Conservation (phyloP, 2,329 filamentous ascomycete genomes). For the Colletotrichum simmondsii region DNA sequence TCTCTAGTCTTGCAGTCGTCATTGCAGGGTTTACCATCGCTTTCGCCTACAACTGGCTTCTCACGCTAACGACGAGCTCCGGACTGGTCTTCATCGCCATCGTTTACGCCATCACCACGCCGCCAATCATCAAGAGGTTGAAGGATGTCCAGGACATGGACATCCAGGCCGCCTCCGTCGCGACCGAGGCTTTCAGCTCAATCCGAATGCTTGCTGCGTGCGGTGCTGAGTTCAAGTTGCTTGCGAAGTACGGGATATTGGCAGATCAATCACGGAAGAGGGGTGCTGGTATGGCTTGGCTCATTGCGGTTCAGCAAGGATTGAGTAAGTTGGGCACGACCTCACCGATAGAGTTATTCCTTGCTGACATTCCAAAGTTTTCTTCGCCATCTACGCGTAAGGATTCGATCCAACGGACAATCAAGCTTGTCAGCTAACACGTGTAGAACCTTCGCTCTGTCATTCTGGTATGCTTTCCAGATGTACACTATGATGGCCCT, state of each 20-base stretch:
- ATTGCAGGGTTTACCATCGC: constrained; percentile 60
- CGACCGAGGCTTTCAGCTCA: constrained; percentile 52
- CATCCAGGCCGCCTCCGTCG: constrained; percentile 47
- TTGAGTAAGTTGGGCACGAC: constrained; percentile 35
- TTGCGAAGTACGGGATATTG: constrained; percentile 47
- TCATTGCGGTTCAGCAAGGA: constrained; percentile 40
- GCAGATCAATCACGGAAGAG: constrained; percentile 48
- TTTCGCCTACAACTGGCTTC: constrained; percentile 61
- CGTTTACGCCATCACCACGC: constrained; percentile 44
- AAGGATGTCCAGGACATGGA: constrained; percentile 49
- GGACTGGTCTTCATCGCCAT: constrained; percentile 54
- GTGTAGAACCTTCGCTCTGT: constrained; percentile 36
- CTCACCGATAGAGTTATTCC: neutral
- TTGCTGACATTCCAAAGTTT: constrained; percentile 27
- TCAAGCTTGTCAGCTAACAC: neutral
- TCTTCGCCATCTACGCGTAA: constrained; percentile 37
- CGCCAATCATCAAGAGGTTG: constrained; percentile 45
- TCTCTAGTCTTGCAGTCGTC: constrained; percentile 53
- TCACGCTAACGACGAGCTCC: constrained; percentile 61
- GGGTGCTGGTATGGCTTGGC: constrained; percentile 39
- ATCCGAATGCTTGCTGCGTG: constrained; percentile 56
- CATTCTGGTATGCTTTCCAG: constrained; percentile 37
- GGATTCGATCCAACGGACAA: neutral
- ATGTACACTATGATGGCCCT: constrained; percentile 36
- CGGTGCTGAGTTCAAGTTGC: constrained; percentile 50